Evolutionary conservation across 495 filamentous ascomycete species (phyloP).

Genomic region (Tuber umbilicatum): DNA sequence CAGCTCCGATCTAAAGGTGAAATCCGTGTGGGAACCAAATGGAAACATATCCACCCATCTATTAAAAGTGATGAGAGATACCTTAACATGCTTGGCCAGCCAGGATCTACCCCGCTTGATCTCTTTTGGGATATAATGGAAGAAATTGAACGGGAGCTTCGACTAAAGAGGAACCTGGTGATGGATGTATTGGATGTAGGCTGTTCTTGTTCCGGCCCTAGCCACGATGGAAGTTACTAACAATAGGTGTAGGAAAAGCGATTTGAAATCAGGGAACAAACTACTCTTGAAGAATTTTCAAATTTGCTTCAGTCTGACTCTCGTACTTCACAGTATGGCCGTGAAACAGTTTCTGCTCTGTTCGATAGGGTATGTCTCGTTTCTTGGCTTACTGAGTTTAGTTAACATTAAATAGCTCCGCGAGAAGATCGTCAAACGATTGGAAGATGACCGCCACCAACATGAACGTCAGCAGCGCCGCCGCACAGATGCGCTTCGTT

Average conservation of each 20-base stretch:
- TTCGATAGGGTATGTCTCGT: constrained; percentile 60
- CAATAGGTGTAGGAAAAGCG: constrained; percentile 63
- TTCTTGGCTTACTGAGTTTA: constrained; percentile 1
- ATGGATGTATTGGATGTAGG: constrained; percentile 85
- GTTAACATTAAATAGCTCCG: constrained; percentile 53
- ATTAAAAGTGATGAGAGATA: constrained; percentile 80
- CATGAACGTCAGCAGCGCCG: constrained; percentile 79
- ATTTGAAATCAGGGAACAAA: constrained; percentile 79
- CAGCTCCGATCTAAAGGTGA: constrained; percentile 69
- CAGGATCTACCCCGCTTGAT: constrained; percentile 85
- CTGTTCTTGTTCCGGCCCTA: constrained; percentile 23
- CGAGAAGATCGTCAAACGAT: constrained; percentile 66
- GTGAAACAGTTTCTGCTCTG: constrained; percentile 65
- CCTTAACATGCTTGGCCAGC: constrained; percentile 72
- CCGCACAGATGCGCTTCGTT: constrained; percentile 76
- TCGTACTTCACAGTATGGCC: constrained; percentile 74
- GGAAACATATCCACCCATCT: constrained; percentile 71
- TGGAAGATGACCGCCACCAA: constrained; percentile 77
- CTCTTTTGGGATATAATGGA: constrained; percentile 96
- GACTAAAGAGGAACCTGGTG: constrained; percentile 73
- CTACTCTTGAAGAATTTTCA: constrained; percentile 79
- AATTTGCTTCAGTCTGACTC: constrained; percentile 69
- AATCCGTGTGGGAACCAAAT: constrained; percentile 85
- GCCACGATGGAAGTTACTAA: constrained; percentile 13
- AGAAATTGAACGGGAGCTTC: constrained; percentile 79